Conservation (phyloP, 1,284 basidiomycete species). For the Phaffia rhodozyma region DNA sequence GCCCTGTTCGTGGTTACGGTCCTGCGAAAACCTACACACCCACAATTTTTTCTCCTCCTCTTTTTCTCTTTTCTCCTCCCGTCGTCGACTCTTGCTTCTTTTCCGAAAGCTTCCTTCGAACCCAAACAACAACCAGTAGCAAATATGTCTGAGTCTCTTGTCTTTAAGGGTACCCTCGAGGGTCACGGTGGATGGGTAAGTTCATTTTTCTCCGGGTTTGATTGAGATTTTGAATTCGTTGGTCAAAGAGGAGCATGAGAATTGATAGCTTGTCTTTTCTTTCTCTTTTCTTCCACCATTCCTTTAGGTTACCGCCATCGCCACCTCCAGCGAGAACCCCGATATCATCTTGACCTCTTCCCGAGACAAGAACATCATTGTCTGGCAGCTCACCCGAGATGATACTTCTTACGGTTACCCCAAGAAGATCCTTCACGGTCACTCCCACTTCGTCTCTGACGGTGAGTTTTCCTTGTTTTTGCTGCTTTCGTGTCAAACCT, state of each 20-base stretch:
- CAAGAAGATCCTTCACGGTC: slow-evolving; percentile 93
- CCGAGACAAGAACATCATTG: slow-evolving; percentile 99
- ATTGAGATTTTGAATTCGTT: too few species aligned
- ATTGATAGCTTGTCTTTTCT: too few species aligned
- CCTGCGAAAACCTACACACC: too few species aligned
- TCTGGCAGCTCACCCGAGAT: slow-evolving; percentile 96
- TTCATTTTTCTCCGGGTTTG: too few species aligned
- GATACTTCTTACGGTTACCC: slow-evolving; percentile 82
- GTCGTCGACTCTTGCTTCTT: too few species aligned
- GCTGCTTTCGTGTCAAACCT: background rate
- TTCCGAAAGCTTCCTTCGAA: too few species aligned
- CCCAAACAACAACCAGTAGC: background rate
- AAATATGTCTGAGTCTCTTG: slow-evolving; percentile 68
- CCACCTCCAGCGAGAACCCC: slow-evolving; percentile 90
- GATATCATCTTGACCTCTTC: slow-evolving; percentile 96
- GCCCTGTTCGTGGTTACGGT: too few species aligned
- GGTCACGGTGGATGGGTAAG: slow-evolving; percentile 94
- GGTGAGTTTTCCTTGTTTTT: slow-evolving; percentile 81
- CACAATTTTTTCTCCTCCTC: too few species aligned
- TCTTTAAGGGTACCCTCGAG: slow-evolving; percentile 81
- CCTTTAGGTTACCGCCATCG: slow-evolving; percentile 53
- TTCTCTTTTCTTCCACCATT: too few species aligned
- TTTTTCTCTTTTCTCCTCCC: too few species aligned
- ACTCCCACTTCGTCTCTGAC: slow-evolving; percentile 99
- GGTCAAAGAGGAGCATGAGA: too few species aligned